Conservation (phyloP, 352 stramenopile genomes). For the Pythium chondricola region DNA sequence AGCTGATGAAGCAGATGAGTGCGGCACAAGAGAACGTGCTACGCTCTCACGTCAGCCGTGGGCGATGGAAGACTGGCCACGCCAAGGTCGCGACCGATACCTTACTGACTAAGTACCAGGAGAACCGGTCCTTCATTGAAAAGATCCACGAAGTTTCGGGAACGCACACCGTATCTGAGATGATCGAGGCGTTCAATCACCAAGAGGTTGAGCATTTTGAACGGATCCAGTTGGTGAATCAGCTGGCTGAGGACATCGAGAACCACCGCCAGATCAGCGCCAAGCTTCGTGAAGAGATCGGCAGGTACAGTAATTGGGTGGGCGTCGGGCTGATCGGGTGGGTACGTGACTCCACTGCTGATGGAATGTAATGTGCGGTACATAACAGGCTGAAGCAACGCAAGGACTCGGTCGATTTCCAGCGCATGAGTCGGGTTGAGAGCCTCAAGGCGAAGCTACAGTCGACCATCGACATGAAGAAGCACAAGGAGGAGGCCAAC, state of each 20-base stretch:
- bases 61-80: constrained; percentile 66
- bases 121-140: constrained; percentile 76
- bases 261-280: constrained; percentile 59
- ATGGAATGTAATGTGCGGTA: too few relatives aligned
- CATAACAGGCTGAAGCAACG: constrained; percentile 66
- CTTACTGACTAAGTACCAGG: constrained; percentile 70
- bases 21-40: constrained; percentile 43
- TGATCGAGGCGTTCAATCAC: constrained; percentile 83
- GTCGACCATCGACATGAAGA: constrained; percentile 61
- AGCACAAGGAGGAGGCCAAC: constrained; percentile 70
- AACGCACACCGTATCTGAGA: constrained; percentile 68
- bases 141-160: constrained; percentile 79
- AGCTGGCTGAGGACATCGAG: constrained; percentile 78
- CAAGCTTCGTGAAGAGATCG: constrained; percentile 74
- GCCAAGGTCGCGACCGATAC: constrained; percentile 55
- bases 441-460: constrained; percentile 54
- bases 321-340: too few relatives aligned
- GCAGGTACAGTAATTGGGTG: constrained; percentile 38
- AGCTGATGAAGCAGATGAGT: constrained; percentile 54
- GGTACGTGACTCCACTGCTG: too few relatives aligned
- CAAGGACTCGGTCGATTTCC: constrained; percentile 75
- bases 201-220: constrained; percentile 81
- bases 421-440: constrained; percentile 74
- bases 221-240: constrained; percentile 76
- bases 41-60: constrained; percentile 44